Evolutionary conservation across 2,329 filamentous ascomycete genomes (phyloP).

Genomic region (Fusarium sp.): DNA sequence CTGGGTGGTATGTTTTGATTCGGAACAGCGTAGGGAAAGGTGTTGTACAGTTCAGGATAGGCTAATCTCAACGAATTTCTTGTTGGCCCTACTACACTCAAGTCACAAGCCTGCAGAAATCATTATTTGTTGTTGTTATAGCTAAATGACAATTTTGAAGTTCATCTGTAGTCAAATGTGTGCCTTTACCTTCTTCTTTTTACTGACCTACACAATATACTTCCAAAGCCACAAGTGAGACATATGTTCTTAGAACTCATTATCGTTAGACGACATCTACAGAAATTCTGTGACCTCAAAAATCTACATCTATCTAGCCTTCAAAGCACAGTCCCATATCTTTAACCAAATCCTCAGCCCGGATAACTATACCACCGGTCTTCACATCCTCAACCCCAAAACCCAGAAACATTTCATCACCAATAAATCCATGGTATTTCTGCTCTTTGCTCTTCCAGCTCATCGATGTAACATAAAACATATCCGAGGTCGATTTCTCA

Average conservation of each 20-base stretch:
- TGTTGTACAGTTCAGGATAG: not conserved
- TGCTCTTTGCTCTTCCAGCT: constrained; percentile 62
- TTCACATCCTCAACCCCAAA: constrained; percentile 67
- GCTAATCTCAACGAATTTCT: not conserved
- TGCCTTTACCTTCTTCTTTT: not conserved
- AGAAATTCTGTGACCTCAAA: not conserved
- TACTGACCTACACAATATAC: not conserved
- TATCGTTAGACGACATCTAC: not conserved
- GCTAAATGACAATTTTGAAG: not conserved
- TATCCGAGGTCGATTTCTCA: constrained; percentile 56
- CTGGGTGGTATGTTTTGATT: not conserved
- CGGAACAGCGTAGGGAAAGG: not conserved
- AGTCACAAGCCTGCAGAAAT: not conserved
- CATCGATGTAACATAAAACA: constrained; percentile 68
- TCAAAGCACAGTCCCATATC: constrained; percentile 48
- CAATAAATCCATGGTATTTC: constrained; percentile 66
- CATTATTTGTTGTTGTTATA: not conserved
- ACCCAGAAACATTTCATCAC: constrained; percentile 64
- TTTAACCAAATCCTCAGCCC: constrained; percentile 60
- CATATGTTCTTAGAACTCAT: not conserved
- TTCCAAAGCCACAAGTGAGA: not conserved
- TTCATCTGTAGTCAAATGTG: not conserved
- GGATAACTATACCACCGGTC: constrained; percentile 62
- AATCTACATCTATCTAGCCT: constrained; percentile 4
- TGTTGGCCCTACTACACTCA: not conserved